Base-by-base conservation (phyloP, 495 filamentous ascomycete genomes). In the Friedmanniomyces simplex region DNA sequence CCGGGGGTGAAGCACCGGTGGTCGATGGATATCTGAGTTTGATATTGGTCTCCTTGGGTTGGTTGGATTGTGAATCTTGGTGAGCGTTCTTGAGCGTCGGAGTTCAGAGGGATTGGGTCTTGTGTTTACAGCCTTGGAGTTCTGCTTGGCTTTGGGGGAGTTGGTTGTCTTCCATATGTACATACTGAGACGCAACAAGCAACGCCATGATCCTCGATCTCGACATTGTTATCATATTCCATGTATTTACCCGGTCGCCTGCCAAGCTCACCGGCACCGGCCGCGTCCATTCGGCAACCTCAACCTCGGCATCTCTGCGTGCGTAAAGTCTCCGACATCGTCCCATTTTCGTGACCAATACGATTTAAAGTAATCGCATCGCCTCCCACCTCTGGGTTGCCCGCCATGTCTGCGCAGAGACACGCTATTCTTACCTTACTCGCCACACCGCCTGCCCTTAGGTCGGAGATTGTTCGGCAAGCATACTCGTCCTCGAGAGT, bases 11-110 rank as follows among this genome's bases (percentile, higher is more conserved):
- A 56, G 54, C 56, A 63, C 55, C 50, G 69, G 52, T 70, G 67
- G 67, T 70, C 68, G 57, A 64, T 71, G 52, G 69, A 71, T 53
- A 64, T 71, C 30, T 71, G 61, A 65, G 39, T 16, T 43, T 3
- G 18, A 20, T 2, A n/a, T 5, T 43, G 4, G 13, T 43, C 18
- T 5, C 4, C 43, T n/a, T 30, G 46, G 24, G 21, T 49, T 49
- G 20, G 46, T 28, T 49, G 18, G 14, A 2, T 43, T 43, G 39
- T 5, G 39, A 16, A 43, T 16, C 14, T 43, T 43, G 39, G 28
- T 32, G 28, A 32, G 28, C 28, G 28, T 32, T 32, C 28, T 32
- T 32, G 28, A 32, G 28, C 28, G 28, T 32, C 10, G 28, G 28
- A 32, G 28, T 32, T 32, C 28, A 10, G 28, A 10, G 28, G 28